Percentiles rank a stretch among this genome's conserved stretches.
These are phyloP conservation scores for Exophiala sp. DNA, from an alignment of 2,329 filamentous ascomycete species.

Conservation along the genomic window DNA sequence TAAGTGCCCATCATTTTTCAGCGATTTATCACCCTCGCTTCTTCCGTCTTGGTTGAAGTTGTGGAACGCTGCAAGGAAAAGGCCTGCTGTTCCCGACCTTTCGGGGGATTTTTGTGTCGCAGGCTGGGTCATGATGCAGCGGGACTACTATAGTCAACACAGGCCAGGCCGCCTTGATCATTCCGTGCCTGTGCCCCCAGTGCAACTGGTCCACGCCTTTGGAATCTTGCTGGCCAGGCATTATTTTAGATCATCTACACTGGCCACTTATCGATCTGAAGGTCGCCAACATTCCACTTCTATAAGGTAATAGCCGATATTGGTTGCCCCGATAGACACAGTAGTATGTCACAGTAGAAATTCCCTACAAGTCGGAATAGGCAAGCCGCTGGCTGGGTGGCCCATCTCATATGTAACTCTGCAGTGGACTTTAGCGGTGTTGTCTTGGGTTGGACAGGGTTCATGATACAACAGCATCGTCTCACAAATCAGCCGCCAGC, in stretches of 20 bases:
- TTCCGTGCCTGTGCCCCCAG: too few species aligned
- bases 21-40: too few species aligned
- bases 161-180: too few species aligned
- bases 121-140: not conserved
- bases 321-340: not conserved
- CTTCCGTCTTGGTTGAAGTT: too few species aligned
- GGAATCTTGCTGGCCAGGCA: not conserved
- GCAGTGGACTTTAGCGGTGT: not conserved
- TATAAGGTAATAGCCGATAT: not conserved
- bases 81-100: not conserved
- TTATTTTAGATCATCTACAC: not conserved
- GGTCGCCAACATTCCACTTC: not conserved
- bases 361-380: not conserved
- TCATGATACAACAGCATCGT: too few species aligned
- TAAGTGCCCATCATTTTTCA: too few species aligned
- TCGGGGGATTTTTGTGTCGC: conserved; percentile 11
- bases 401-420: not conserved
- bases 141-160: not conserved
- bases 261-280: not conserved
- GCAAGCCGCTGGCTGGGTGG: not conserved
- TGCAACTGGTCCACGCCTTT: not conserved
- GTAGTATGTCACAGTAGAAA: not conserved
- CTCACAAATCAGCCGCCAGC: too few species aligned
- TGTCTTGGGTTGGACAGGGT: not conserved
- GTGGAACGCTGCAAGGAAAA: not conserved